Evolutionary conservation across 805 yeast genomes (phyloP).

Genomic region (Kodamaea hsintzibuensis): DNA sequence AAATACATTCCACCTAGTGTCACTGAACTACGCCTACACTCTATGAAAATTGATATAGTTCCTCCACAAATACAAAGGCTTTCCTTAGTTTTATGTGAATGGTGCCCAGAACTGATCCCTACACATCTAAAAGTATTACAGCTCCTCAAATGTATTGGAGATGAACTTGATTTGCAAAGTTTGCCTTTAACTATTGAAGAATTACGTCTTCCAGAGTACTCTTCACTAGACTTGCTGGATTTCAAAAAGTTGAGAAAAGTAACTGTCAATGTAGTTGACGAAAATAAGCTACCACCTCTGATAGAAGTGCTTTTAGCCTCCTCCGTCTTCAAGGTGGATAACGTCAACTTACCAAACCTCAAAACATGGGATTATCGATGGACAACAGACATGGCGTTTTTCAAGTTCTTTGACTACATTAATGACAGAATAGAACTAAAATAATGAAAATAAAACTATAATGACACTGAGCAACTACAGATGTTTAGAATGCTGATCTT

Average conservation of each 20-base stretch:
- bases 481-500: too few relatives aligned
- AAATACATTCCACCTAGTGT: not conserved
- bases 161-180: not conserved
- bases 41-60: not conserved
- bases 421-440: not conserved
- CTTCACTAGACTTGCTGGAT: not conserved
- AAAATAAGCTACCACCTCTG: not conserved
- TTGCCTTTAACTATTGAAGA: not conserved
- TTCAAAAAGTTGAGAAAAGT: not conserved
- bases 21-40: not conserved
- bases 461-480: too few relatives aligned
- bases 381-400: not conserved
- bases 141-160: not conserved
- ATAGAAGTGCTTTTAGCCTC: not conserved
- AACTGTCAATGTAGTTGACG: not conserved
- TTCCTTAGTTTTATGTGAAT: not conserved
- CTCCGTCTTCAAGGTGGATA: not conserved
- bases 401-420: not conserved
- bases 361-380: not conserved
- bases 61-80: not conserved
- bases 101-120: not conserved
- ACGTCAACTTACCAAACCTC: not conserved
- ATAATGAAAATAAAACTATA: too few relatives aligned
- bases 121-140: not conserved
- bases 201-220: not conserved